Conservation (phyloP, 1,139 yeast genomes). For the Yamadazyma mexicana region DNA sequence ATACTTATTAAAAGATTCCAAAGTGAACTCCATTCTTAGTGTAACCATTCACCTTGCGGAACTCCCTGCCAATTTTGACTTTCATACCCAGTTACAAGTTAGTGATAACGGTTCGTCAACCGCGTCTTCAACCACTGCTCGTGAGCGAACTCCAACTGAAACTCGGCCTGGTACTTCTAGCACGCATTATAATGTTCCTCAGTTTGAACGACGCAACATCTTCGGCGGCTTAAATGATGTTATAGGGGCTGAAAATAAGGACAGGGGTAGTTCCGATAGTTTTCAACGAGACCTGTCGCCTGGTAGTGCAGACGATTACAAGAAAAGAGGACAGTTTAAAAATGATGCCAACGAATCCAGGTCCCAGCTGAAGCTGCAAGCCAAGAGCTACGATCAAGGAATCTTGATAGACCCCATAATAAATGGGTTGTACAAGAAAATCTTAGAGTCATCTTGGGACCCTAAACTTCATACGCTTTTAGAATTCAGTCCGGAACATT, state of each 20-base stretch:
- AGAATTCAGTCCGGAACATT: conserved; percentile 69
- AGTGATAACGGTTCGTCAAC: conserved; percentile 20
- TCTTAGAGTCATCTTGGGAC: conserved; percentile 78
- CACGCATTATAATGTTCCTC: conserved; percentile 30
- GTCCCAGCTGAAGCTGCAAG: neutral
- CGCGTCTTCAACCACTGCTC: neutral
- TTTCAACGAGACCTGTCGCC: conserved; percentile 9
- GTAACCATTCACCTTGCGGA: conserved; percentile 39
- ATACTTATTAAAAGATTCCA: conserved; percentile 72
- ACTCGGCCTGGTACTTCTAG: conserved; percentile 6
- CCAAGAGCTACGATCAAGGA: conserved; percentile 6
- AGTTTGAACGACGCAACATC: conserved; percentile 37
- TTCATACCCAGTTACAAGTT: conserved; percentile 42
- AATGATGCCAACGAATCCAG: neutral
- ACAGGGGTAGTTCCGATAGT: conserved; percentile 7
- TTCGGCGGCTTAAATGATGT: conserved; percentile 45
- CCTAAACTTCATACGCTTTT: conserved; percentile 57
- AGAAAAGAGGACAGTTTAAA: conserved; percentile 2
- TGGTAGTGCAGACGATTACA: conserved; percentile 2
- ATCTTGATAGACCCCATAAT: conserved; percentile 51
- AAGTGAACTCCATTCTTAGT: conserved; percentile 75
- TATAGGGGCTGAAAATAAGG: conserved; percentile 15
- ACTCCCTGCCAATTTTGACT: conserved; percentile 43
- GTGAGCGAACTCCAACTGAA: conserved; percentile 1
- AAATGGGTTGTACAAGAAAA: conserved; percentile 54